These are phyloP conservation scores for Cutaneotrichosporon sp. DNA, from an alignment of 1,284 basidiomycete species.

Conservation along the genomic window DNA sequence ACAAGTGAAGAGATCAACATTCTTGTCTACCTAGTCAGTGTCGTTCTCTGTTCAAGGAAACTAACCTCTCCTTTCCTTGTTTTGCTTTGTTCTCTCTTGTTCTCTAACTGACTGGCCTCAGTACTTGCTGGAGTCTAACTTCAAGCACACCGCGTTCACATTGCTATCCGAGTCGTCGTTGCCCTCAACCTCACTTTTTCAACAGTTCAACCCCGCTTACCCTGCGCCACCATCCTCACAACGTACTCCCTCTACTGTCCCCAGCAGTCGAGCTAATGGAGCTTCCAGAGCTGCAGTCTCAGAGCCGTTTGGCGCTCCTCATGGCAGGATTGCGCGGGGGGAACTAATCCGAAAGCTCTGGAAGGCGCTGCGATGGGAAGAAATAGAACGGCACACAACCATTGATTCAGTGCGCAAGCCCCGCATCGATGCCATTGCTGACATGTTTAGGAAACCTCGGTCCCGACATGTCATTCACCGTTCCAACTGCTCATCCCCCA, in stretches of 20 bases:
- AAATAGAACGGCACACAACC: constrained; percentile 35
- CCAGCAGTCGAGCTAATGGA: constrained; percentile 12
- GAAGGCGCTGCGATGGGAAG: constrained; percentile 44
- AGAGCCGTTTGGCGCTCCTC: constrained; percentile 8
- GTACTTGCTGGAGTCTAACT: constrained; percentile 46
- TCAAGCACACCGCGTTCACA: constrained; percentile 44
- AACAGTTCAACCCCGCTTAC: constrained; percentile 37
- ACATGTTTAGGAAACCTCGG: constrained; percentile 1
- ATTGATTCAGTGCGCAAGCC: not conserved
- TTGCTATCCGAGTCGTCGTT: constrained; percentile 40
- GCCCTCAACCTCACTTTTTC: constrained; percentile 36
- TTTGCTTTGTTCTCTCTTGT: too few relatives aligned
- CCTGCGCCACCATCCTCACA: constrained; percentile 13
- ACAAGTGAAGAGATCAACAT: constrained; percentile 45
- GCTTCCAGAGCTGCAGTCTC: not conserved
- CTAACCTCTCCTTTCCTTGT: too few relatives aligned
- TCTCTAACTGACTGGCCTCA: constrained; percentile 5
- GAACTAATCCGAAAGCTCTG: constrained; percentile 43
- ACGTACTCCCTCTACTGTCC: not conserved
- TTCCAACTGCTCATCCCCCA: constrained; percentile 42
- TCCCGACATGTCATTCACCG: constrained; percentile 31
- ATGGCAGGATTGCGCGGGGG: constrained; percentile 30
- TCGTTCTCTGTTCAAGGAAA: not conserved
- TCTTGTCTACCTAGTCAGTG: constrained; percentile 40
- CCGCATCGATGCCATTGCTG: not conserved